These are phyloP conservation scores for Blastobotrys illinoisensis DNA, from an alignment of 1,139 yeast species.

Conservation along the genomic window DNA sequence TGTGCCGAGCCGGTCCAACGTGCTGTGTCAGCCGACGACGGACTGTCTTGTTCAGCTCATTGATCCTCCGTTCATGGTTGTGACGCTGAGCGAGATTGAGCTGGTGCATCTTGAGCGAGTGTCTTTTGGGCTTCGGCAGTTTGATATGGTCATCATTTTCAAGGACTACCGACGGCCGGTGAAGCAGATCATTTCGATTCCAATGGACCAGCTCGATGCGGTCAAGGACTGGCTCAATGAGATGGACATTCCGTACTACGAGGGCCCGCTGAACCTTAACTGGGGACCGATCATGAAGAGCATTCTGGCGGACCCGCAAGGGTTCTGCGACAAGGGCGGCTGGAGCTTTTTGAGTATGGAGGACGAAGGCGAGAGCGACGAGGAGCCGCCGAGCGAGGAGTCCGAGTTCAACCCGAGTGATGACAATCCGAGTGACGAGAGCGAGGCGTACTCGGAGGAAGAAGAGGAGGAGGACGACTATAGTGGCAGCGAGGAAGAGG, in stretches of 20 bases:
- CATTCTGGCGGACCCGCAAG: conserved; percentile 85
- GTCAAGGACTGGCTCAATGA: conserved; percentile 95
- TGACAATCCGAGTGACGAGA: conserved; percentile 27
- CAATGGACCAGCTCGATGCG: conserved; percentile 86
- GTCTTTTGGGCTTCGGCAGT: conserved; percentile 93
- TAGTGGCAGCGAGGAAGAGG: conserved; percentile 21
- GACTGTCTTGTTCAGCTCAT: conserved; percentile 91
- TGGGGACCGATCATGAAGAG: conserved; percentile 97
- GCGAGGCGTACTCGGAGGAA: conserved; percentile 33
- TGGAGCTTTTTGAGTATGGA: conserved; percentile 79
- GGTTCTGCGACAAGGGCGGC: conserved; percentile 83
- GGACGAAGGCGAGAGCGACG: conserved; percentile 47
- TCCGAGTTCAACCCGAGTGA: conserved; percentile 35
- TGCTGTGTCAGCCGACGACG: conserved; percentile 93
- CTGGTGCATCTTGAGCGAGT: conserved; percentile 95
- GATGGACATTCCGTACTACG: conserved; percentile 90
- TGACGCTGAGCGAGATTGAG: conserved; percentile 87
- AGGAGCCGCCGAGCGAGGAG: conserved; percentile 41
- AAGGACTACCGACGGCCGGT: conserved; percentile 86
- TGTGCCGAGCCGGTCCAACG: conserved; percentile 94
- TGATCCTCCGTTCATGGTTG: conserved; percentile 92
- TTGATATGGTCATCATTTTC: conserved; percentile 90
- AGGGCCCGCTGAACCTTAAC: conserved; percentile 91
- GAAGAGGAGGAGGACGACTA: conserved; percentile 28
- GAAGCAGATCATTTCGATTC: conserved; percentile 89